A percentile compares a stretch with the other conserved stretches of the same genome.
Evolutionary conservation across 495 filamentous ascomycete species (phyloP).

Genomic region (Pyrenula massariospora): DNA sequence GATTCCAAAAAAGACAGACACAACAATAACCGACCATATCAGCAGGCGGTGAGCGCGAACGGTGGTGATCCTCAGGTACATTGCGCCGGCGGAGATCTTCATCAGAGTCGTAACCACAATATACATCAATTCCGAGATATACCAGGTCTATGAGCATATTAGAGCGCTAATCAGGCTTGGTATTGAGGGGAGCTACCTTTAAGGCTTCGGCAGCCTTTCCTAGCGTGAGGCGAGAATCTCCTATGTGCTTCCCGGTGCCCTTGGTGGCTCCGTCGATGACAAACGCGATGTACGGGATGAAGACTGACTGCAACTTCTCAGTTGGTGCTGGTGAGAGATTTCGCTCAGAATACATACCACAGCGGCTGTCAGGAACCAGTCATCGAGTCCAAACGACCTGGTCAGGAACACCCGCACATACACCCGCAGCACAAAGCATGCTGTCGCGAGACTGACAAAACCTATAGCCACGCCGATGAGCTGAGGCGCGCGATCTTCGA

Average conservation of each 20-base stretch:
- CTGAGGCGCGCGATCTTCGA: not conserved
- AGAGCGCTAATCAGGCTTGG: too few species aligned
- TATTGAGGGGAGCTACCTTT: not conserved
- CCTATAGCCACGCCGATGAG: not conserved
- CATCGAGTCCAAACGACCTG: slow-evolving; percentile 33
- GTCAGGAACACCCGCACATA: slow-evolving; percentile 29
- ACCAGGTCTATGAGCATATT: not conserved
- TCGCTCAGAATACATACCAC: slow-evolving; percentile 12
- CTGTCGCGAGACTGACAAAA: not conserved
- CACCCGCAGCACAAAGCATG: slow-evolving; percentile 20
- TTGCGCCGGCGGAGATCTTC: not conserved
- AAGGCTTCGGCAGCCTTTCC: not conserved
- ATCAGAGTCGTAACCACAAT: not conserved
- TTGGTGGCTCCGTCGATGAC: not conserved
- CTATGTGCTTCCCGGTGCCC: not conserved
- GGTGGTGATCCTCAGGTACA: not conserved
- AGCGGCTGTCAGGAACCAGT: slow-evolving; percentile 25
- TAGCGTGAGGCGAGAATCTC: not conserved
- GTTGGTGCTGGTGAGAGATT: not conserved
- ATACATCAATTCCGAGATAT: not conserved
- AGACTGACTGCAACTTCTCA: not conserved
- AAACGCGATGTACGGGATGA: not conserved
- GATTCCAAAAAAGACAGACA: slow-evolving; percentile 22
- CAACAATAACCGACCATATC: slow-evolving; percentile 15
- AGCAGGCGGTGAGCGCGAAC: not conserved